Base-by-base conservation (phyloP, 1,284 basidiomycete genomes). In the Clitocybe nebularis region DNA sequence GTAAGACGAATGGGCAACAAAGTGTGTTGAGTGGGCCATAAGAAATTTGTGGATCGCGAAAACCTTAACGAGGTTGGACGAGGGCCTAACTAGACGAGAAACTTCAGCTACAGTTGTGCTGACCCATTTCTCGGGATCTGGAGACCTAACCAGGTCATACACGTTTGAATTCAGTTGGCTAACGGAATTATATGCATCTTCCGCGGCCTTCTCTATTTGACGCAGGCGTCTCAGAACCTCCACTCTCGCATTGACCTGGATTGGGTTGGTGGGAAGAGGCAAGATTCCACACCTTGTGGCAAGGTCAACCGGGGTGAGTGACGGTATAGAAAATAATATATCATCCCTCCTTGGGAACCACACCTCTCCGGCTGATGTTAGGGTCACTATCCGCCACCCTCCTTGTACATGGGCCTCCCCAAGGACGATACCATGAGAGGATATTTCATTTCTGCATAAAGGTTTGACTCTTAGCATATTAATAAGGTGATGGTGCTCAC, bases 31-130 rank as follows among this genome's bases (percentile, higher is more conserved):
- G 9, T 77, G 66, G 6, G 68, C 61, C 79, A 95, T 86, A 48
- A 97, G 65, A 47, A 83, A 74, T 43, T 75, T 74, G 62, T 96
- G 92, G 0, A 84, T 72, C 0, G 86, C 89, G 47, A 89, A 77
- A 6, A 75, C 56, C 26, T 65, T 61, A 39, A 72, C 52, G 35
- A 68, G 53, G 11, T 62, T 57, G 29, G 67, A 58, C 10, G 60
- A 56, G 8, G 48, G 46, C n/a, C 66, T 56, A 9, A 83, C 48
- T 5, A 76, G 53, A 10, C 61, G 50, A 3, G 76, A 73, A n/a
- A 74, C 75, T 33, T 81, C 68, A 1, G 59, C 41, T 10, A 78
- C 57, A 0, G 78, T 76, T 17, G 78, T 62, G 4, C 66, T 60
- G 0, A 64, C 55, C 81, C 83, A 87, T 40, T 68, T 62, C 0